Conservation (phyloP, 2,329 filamentous ascomycete species). For the Nigrospora oryzae region DNA sequence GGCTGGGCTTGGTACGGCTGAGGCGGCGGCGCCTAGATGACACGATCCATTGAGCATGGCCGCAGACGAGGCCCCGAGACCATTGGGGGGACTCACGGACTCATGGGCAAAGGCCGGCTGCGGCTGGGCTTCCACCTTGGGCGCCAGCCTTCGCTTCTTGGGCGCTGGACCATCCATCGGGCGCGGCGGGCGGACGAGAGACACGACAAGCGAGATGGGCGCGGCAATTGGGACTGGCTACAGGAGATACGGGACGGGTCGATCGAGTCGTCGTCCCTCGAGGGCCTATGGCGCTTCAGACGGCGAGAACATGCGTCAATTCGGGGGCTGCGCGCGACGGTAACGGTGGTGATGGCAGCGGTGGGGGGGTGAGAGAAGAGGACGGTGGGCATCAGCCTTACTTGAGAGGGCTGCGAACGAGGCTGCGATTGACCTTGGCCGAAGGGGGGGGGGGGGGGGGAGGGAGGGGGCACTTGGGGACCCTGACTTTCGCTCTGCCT, state of each 20-base stretch:
- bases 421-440: neutral
- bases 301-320: neutral
- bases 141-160: constrained; percentile 30
- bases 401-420: constrained; percentile 2
- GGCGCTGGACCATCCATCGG: constrained; percentile 22
- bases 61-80: neutral
- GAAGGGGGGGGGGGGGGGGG: too few species aligned
- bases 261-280: constrained; percentile 1
- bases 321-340: neutral
- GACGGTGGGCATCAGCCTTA: constrained; percentile 1
- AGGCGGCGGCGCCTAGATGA: neutral
- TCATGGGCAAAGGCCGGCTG: constrained; percentile 18
- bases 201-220: neutral
- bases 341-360: neutral
- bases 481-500: too few species aligned
- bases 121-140: constrained; percentile 23
- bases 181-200: neutral
- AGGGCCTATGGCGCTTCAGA: neutral
- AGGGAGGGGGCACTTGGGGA: too few species aligned
- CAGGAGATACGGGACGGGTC: neutral
- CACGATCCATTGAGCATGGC: constrained; percentile 7
- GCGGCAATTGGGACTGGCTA: neutral
- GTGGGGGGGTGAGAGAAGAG: neutral
- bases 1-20: constrained; percentile 9
- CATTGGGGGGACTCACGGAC: constrained; percentile 14